Base-by-base conservation (phyloP, 164 flowering plant species). In the Magnolia changhungtana region DNA sequence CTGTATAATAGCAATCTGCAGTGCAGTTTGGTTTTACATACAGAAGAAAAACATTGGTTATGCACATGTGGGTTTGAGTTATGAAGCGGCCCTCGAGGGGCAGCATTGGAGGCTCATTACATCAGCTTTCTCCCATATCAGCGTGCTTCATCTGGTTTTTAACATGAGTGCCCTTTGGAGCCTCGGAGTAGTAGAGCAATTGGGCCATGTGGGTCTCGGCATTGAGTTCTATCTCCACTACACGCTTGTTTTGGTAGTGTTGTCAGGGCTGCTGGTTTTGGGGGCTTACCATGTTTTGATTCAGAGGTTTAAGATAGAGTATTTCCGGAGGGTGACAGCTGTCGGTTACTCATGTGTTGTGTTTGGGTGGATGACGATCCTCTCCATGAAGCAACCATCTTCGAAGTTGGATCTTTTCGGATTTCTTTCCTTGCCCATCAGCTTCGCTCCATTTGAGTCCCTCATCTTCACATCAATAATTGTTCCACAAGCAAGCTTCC, bases 161-260 rank as follows among this genome's bases (percentile, higher is more conserved):
- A 96, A 96, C 77, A 94, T 96, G 97, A 96, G 98, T 81, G 98
- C 99, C 0, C 92, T 96, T 72, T 96, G 98, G 98, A 94, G 97
- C 76, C 92, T 96, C 73, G 98, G 98, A 14, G 87, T 88, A 24
- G 88, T 96, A 1, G 99, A 96, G 83, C 90, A 89, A 75, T 83
- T 96, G 63, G 91, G 84, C 51, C 84, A 84, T 67, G 74, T 91
- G 75, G 97, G 97, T 18, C 86, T 96, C 29, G 99, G 99, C 8
- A 78, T 86, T 45, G 83, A 81, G 69, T 96, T 81, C 82, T 96
- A 96, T 82, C 91, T 96, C 31, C 98, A 94, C 27, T 96, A 94
- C 78, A 89, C 97, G 2, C 90, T 96, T 58, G 86, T 96, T 4
- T 80, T 96, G 85, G 87, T 92, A 24, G 80, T 96, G 0, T 80